Base-by-base conservation (phyloP, 2,329 filamentous ascomycete genomes). In the Cercospora sesami region DNA sequence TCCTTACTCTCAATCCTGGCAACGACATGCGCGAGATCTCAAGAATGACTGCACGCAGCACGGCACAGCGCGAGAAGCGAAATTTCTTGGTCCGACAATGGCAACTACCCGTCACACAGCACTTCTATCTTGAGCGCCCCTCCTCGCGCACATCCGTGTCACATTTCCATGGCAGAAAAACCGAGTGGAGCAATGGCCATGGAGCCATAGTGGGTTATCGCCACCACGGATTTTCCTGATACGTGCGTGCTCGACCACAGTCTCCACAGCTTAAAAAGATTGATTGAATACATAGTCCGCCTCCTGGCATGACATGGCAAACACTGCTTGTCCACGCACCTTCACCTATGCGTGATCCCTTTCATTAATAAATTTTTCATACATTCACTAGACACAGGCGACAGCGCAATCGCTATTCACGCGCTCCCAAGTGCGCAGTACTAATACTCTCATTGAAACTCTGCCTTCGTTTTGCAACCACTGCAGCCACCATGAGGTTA, bases 51-150 rank as follows among this genome's bases (percentile, higher is more conserved):
- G 65, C 51, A 64, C 65, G 61, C 63, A 61, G 61, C 60, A 42
- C 48, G 61, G 55, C 30, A 53, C 39, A 21, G 51, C 30, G 51
- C 60, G 8, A 6, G 21, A 45, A 64, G 60, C 64, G 68, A 64
- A 53, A 61, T 67, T 53, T 64, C 51, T 51, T 55, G 45, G 58
- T 30, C 33, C 62, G 21, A 36, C 62, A 28, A 57, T 36, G 45
- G 53, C 55, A 48, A 48, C 31, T 39, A 23, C 23, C 18, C 39
- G 68, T 69, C 51, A 36, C 65, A 69, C 68, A 18, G 31, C 12
- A 23, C 42, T 64, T 60, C 60, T 67, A 62, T 65, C 60, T 68
- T 68, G 42, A 68, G 66, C 62, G 48, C 48, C 48, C 42, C 58
- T 63, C 67, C 48, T 63, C 59, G 53, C 64, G 60, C 60, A 33